Percentiles rank a stretch among this genome's conserved stretches.
Evolutionary conservation across 306 rosid species (phyloP).

Genomic region (Vachellia pachyceras): DNA sequence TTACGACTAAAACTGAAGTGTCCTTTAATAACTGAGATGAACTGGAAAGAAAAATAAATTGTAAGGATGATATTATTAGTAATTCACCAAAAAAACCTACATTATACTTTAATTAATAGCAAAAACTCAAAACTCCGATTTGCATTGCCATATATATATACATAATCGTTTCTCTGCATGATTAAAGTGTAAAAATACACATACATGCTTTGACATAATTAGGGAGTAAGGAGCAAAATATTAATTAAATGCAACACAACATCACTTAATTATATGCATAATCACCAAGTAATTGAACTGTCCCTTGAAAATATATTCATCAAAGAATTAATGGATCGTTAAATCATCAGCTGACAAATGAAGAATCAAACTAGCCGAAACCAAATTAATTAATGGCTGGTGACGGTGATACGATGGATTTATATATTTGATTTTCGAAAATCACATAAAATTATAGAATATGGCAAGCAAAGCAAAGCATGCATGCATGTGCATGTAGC

Average conservation of each 20-base stretch:
- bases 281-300: slow-evolving; percentile 37
- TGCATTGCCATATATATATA: neutral
- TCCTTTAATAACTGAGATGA: no score
- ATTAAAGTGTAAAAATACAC: neutral
- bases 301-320: slow-evolving; percentile 33
- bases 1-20: neutral
- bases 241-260: neutral
- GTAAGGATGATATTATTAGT: no score
- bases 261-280: slow-evolving; percentile 42
- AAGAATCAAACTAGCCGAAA: slow-evolving; percentile 42
- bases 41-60: no score
- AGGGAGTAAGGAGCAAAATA: slow-evolving; percentile 31
- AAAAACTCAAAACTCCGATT: neutral
- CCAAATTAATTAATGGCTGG: slow-evolving; percentile 36
- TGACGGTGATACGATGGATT: slow-evolving; percentile 3
- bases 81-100: neutral
- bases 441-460: slow-evolving; percentile 9
- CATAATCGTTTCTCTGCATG: neutral
- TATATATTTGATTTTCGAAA: slow-evolving; percentile 6
- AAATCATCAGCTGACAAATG: slow-evolving; percentile 13
- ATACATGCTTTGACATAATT: neutral
- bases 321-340: slow-evolving; percentile 40
- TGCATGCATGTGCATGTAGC: neutral
- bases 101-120: neutral
- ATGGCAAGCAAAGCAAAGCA: neutral